Conservation (phyloP, 768 basidiomycete species). For the Sarcodon aspratus region DNA sequence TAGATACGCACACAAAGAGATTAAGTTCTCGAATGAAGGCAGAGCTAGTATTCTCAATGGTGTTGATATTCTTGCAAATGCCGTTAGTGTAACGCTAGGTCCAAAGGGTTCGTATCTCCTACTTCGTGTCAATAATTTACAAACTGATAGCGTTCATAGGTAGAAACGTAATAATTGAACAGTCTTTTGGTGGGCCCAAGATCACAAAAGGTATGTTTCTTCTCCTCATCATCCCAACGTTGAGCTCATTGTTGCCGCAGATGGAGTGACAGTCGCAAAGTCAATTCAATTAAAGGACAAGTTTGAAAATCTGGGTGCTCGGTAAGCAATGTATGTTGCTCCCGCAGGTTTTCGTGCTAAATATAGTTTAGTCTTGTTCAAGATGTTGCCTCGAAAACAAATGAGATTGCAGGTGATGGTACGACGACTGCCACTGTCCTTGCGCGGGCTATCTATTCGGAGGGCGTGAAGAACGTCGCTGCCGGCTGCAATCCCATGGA, state of each 20-base stretch:
- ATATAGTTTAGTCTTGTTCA: constrained; percentile 60
- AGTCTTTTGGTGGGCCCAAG: constrained; percentile 81
- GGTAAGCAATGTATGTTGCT: constrained; percentile 39
- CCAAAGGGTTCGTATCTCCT: constrained; percentile 62
- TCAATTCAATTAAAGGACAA: constrained; percentile 91
- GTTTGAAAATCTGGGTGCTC: constrained; percentile 97
- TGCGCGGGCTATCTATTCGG: constrained; percentile 93
- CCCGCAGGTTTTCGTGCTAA: background rate
- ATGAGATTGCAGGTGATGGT: constrained; percentile 95
- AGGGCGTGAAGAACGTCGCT: constrained; percentile 98
- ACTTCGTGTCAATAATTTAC: background rate
- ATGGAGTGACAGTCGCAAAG: constrained; percentile 98
- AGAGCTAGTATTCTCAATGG: constrained; percentile 89
- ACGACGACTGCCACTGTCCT: constrained; percentile 97
- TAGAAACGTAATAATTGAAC: constrained; percentile 97
- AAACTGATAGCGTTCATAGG: constrained; percentile 31
- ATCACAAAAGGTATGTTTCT: constrained; percentile 78
- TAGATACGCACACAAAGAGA: constrained; percentile 88
- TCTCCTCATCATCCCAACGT: background rate
- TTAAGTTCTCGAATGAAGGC: constrained; percentile 94
- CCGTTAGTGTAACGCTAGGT: constrained; percentile 91
- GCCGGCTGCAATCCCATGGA: constrained; percentile 99
- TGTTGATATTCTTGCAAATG: constrained; percentile 94
- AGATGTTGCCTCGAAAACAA: constrained; percentile 94
- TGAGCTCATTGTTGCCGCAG: constrained; percentile 23